Evolutionary conservation across 2,329 filamentous ascomycete species (phyloP).

Genomic region (Exophiala spinifera): DNA sequence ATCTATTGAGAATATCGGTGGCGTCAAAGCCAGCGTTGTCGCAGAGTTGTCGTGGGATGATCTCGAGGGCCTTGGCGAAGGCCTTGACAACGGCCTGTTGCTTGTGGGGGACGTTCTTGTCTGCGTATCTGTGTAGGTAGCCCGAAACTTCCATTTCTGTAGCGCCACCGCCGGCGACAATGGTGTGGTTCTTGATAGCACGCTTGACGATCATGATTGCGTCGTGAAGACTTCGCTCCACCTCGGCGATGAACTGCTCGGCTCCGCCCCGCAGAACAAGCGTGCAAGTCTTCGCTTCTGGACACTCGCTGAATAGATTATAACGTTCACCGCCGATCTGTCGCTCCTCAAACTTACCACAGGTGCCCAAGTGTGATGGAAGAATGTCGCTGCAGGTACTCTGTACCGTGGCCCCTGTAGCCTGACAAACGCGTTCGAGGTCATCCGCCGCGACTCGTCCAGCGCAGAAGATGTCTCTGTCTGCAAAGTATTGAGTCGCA

Average conservation of each 20-base stretch:
- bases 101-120: slow-evolving; percentile 89
- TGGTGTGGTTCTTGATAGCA: slow-evolving; percentile 87
- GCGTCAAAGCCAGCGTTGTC: slow-evolving; percentile 98
- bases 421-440: slow-evolving; percentile 92
- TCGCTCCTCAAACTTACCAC: slow-evolving; percentile 86
- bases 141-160: slow-evolving; percentile 95
- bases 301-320: slow-evolving; percentile 98
- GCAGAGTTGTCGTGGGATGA: slow-evolving; percentile 94
- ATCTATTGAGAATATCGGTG: slow-evolving; percentile 93
- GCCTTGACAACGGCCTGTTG: slow-evolving; percentile 97
- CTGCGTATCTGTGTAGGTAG: slow-evolving; percentile 87
- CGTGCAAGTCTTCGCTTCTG: slow-evolving; percentile 93
- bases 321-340: slow-evolving; percentile 97
- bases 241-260: slow-evolving; percentile 98
- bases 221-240: slow-evolving; percentile 95
- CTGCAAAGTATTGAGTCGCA: slow-evolving; percentile 91
- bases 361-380: slow-evolving; percentile 82
- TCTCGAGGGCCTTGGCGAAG: slow-evolving; percentile 94
- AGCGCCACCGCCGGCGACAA: slow-evolving; percentile 92
- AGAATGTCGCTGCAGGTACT: slow-evolving; percentile 96
- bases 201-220: slow-evolving; percentile 99
- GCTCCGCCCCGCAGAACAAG: slow-evolving; percentile 91
- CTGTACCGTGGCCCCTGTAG: slow-evolving; percentile 86
- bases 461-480: slow-evolving; percentile 97
- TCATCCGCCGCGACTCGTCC: slow-evolving; percentile 88